Conservation (phyloP, 768 basidiomycete species). For the Daedaleopsis nitida region DNA sequence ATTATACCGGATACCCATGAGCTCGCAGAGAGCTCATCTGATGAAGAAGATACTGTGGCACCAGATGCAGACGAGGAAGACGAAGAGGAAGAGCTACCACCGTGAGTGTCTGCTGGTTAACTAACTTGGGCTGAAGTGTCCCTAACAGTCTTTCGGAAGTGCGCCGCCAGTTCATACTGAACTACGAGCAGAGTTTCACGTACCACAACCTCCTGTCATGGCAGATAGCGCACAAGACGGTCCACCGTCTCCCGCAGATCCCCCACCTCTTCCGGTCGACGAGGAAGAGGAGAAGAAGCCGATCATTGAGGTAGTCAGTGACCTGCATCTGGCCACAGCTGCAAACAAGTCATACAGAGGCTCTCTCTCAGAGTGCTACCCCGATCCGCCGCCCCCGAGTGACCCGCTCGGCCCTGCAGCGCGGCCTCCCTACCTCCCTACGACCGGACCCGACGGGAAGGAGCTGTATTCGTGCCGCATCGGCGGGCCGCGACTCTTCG, state of each 20-base stretch:
- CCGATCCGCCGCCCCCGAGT: slow-evolving; percentile 23
- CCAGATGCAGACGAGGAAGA: slow-evolving; percentile 6
- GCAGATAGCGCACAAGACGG: background rate
- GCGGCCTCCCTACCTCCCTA: slow-evolving; percentile 24
- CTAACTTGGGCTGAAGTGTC: background rate
- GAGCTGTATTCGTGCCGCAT: slow-evolving; percentile 60
- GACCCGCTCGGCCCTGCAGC: slow-evolving; percentile 26
- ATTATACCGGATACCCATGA: slow-evolving; percentile 11
- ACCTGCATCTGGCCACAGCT: background rate
- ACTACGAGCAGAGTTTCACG: background rate
- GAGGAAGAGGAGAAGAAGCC: background rate
- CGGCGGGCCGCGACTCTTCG: slow-evolving; percentile 64
- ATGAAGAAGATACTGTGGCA: background rate
- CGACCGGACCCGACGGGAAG: slow-evolving; percentile 4
- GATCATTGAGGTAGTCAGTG: too few relatives aligned
- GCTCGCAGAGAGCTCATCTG: slow-evolving; percentile 1
- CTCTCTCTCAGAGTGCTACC: slow-evolving; percentile 18
- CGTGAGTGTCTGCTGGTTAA: background rate
- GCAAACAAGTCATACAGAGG: slow-evolving; percentile 9
- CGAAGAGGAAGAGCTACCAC: background rate
- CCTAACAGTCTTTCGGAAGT: background rate
- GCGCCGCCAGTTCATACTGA: background rate
- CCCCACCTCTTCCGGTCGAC: background rate
- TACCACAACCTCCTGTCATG: background rate
- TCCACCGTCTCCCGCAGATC: background rate